Conservation (phyloP, 2,329 filamentous ascomycete genomes). For the Fusarium tanahbumbuense region DNA sequence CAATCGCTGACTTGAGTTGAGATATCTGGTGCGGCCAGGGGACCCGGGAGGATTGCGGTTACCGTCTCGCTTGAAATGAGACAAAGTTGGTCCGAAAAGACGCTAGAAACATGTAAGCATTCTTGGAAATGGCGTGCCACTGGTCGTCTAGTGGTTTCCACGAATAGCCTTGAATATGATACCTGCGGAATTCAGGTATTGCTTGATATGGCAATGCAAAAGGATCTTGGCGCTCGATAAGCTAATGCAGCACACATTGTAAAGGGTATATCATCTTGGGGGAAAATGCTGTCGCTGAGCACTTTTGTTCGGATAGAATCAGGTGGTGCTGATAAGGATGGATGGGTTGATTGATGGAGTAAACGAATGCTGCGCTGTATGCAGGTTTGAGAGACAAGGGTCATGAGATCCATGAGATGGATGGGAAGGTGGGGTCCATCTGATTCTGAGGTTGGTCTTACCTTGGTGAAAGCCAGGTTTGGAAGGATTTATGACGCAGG, state of each 20-base stretch:
- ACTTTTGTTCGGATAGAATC: slow-evolving; percentile 30
- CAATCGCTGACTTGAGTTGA: slow-evolving; percentile 17
- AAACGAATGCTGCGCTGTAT: slow-evolving; percentile 18
- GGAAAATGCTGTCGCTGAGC: slow-evolving; percentile 10
- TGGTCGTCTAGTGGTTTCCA: slow-evolving; percentile 8
- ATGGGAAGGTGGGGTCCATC: slow-evolving; percentile 7
- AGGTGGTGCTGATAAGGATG: slow-evolving; percentile 30
- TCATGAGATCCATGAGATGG: slow-evolving; percentile 13
- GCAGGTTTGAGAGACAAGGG: slow-evolving; percentile 14
- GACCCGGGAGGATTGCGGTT: slow-evolving; percentile 1
- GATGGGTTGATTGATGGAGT: slow-evolving; percentile 18
- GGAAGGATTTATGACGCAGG: slow-evolving; percentile 6
- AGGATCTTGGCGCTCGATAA: slow-evolving; percentile 25
- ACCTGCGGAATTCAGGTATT: not conserved
- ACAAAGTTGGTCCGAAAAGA: slow-evolving; percentile 9
- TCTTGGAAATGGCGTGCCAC: slow-evolving; percentile 17
- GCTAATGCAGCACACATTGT: slow-evolving; percentile 14
- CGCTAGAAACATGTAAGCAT: slow-evolving; percentile 2
- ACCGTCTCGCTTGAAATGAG: slow-evolving; percentile 16
- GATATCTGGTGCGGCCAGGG: slow-evolving; percentile 5
- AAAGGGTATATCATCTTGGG: slow-evolving; percentile 1
- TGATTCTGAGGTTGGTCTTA: not conserved
- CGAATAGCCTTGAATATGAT: slow-evolving; percentile 10
- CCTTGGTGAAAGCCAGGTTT: not conserved
- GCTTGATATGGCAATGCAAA: not conserved